phyloP scores from a whole-genome alignment of 1,284 basidiomycete genomes.

The Ustilago hordei region DNA sequence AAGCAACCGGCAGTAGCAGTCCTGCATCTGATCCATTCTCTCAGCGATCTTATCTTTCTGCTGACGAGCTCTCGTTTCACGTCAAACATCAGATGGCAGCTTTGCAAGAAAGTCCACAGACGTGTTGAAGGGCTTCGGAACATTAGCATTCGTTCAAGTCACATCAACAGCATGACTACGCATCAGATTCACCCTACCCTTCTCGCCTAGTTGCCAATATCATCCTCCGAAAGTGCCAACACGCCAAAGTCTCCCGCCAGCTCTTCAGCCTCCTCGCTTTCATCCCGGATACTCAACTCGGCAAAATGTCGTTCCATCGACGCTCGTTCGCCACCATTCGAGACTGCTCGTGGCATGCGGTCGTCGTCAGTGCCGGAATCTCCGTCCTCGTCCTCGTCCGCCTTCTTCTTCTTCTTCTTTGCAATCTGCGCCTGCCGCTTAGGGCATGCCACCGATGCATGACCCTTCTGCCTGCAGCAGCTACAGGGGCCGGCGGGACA shows the following conservation, averaged over 20 bases:
- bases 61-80: constrained; percentile 34
- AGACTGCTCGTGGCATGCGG: neutral
- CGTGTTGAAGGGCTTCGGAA: constrained; percentile 11
- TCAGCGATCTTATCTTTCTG: constrained; percentile 15
- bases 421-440: constrained; percentile 21
- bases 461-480: constrained; percentile 21
- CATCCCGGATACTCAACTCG: constrained; percentile 27
- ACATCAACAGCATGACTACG: neutral
- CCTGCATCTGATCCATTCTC: constrained; percentile 20
- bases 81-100: constrained; percentile 44
- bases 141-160: constrained; percentile 2
- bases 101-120: constrained; percentile 35
- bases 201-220: constrained; percentile 9
- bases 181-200: neutral
- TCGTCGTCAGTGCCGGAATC: constrained; percentile 10
- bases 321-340: constrained; percentile 8
- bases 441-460: constrained; percentile 22
- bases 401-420: constrained; percentile 10
- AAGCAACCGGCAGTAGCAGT: neutral
- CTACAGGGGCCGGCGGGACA: constrained; percentile 20
- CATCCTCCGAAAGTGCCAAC: constrained; percentile 30
- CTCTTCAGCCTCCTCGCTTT: constrained; percentile 28
- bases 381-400: neutral
- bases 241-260: constrained; percentile 38
- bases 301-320: constrained; percentile 39